These are phyloP conservation scores for Areca catechu DNA, from an alignment of 176 grass and related monocot species.

Conservation along the genomic window DNA sequence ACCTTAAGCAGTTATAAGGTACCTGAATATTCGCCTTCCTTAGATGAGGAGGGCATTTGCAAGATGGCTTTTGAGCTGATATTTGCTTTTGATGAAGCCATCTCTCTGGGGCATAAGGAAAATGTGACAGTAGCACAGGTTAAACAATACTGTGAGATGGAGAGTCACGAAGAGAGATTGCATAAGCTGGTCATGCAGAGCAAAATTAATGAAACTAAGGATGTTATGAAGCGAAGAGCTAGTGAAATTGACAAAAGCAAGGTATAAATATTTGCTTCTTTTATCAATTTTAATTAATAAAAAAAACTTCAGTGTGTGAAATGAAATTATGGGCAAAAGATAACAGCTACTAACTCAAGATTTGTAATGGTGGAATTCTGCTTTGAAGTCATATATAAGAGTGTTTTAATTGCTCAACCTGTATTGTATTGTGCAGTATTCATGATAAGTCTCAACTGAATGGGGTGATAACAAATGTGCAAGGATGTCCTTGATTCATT, in stretches of 20 bases:
- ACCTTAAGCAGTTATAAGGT: slow-evolving; percentile 59
- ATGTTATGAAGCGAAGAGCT: slow-evolving; percentile 82
- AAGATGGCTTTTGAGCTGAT: slow-evolving; percentile 72
- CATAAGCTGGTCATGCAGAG: slow-evolving; percentile 74
- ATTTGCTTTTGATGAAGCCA: slow-evolving; percentile 84
- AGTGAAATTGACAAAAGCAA: slow-evolving; percentile 82
- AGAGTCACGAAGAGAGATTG: slow-evolving; percentile 69
- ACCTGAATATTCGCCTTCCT: slow-evolving; percentile 59
- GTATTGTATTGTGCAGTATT: no score
- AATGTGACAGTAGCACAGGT: slow-evolving; percentile 79
- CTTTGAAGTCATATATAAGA: no score
- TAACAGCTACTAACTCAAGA: no score
- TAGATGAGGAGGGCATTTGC: slow-evolving; percentile 71
- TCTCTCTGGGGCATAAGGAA: slow-evolving; percentile 77
- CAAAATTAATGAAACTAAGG: slow-evolving; percentile 83
- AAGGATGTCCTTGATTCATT: no score
- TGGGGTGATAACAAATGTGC: no score
- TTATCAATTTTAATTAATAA: neutral
- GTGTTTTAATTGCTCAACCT: no score
- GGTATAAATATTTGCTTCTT: slow-evolving; percentile 26
- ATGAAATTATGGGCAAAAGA: no score
- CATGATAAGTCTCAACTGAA: no score
- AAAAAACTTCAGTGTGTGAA: no score
- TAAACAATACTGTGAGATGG: slow-evolving; percentile 92
- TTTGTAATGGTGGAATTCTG: no score